Evolutionary conservation across 2,329 filamentous ascomycete species (phyloP).

Genomic region (Neurospora sp.): DNA sequence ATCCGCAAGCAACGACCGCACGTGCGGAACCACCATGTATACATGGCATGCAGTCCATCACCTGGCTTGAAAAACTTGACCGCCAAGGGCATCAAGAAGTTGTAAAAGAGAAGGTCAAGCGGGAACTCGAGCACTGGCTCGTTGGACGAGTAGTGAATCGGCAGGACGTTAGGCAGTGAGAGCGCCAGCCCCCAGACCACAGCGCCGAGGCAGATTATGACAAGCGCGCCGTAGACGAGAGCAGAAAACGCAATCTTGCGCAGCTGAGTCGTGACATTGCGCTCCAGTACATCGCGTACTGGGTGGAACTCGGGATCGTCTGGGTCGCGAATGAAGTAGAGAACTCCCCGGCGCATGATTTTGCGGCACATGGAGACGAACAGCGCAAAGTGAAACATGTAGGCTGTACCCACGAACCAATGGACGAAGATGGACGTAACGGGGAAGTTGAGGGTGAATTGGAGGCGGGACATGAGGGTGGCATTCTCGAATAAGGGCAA

Average conservation of each 20-base stretch:
- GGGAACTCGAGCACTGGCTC: conserved; percentile 92
- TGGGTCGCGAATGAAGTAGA: conserved; percentile 97
- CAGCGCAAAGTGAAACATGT: conserved; percentile 99
- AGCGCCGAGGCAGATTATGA: conserved; percentile 86
- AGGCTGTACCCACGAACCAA: conserved; percentile 97
- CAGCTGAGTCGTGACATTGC: conserved; percentile 83
- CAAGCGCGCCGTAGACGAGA: conserved; percentile 85
- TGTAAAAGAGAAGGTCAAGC: conserved; percentile 89
- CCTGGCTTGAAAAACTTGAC: conserved; percentile 78
- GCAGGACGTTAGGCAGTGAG: conserved; percentile 61
- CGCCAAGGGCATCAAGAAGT: conserved; percentile 84
- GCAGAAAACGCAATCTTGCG: conserved; percentile 95
- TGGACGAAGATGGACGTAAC: conserved; percentile 92
- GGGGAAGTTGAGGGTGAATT: conserved; percentile 70
- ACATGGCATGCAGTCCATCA: conserved; percentile 73
- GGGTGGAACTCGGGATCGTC: conserved; percentile 98
- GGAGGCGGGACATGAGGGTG: conserved; percentile 64
- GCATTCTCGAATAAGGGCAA: conserved; percentile 80
- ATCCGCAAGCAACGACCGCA: conserved; percentile 73
- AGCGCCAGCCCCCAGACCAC: conserved; percentile 86
- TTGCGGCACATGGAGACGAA: conserved; percentile 99
- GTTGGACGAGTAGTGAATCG: conserved; percentile 87
- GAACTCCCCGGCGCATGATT: conserved; percentile 87
- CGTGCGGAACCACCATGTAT: conserved; percentile 90
- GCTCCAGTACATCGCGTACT: conserved; percentile 89